Evolutionary conservation across 805 yeast genomes (phyloP), one percentile per base, ranked within the genome.

Genomic region (Candida anglica): DNA sequence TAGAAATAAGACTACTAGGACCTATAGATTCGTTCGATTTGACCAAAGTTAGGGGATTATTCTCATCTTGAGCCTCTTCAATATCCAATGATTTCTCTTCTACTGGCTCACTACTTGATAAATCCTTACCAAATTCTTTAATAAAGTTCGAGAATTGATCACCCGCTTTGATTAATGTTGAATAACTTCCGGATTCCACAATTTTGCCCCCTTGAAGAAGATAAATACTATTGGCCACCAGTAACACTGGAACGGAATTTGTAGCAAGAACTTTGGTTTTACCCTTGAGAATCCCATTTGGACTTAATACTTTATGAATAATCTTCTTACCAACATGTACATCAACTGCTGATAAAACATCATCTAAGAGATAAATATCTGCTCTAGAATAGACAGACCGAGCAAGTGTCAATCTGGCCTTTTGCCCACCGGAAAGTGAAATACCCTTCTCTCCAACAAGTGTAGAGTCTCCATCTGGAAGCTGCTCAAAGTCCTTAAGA

Each of bases 151-250:
- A 47, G 19, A 73, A 55, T 7, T 56, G 59, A 1, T 69, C 58
- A 11, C 51, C 53, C 10, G 43, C 46, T 1, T 39, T 62, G 66
- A 72, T 51, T n/a, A 77, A 66, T 32, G 71, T 71, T 6, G 59
- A 50, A 50, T 71, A 82, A 6, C 67, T 61, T 7, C 86, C 66
- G n/a, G 49, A 38, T 39, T 64, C 71, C 11, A 44, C 36, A n/a
- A 63, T 58, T n/a, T 45, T 41, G 4, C 60, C 60, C 16, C 36
- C 41, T 22, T 44, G 46, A 35, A 64, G 45, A 32, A 60, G 48
- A 30, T 49, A 55, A 27, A 61, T 63, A 28, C 54, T 50, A 34
- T 53, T 46, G 11, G 69, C 66, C 31, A 52, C 44, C 20, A 56
- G 58, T 37, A 64, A 50, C 11, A 64, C 60, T 25, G 49, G 42